A percentile compares a stretch with the other conserved stretches of the same genome.
These are phyloP conservation scores for Zopfochytrium polystomum DNA, from an alignment of 371 early-diverging fungal genomes.

Conservation along the genomic window DNA sequence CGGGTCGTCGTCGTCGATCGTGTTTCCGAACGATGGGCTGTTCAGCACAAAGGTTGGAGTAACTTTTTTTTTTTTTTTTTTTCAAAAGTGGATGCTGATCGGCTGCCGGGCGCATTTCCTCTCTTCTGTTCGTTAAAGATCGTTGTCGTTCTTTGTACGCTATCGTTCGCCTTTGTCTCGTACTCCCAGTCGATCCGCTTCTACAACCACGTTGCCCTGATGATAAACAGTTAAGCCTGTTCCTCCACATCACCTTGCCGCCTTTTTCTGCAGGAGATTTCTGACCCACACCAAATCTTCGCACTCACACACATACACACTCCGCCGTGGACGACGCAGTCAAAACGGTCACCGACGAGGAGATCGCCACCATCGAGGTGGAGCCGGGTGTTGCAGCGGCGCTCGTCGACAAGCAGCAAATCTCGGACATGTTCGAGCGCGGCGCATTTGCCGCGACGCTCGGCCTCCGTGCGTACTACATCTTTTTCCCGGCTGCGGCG, in stretches of 20 bases:
- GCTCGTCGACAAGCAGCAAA: neutral
- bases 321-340: neutral
- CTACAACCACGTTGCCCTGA: constrained; percentile 26
- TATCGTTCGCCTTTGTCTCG: constrained; percentile 21
- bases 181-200: constrained; percentile 28
- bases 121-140: too few species aligned
- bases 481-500: too few species aligned
- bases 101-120: too few species aligned
- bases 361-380: neutral
- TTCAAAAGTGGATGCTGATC: too few species aligned
- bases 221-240: constrained; percentile 11
- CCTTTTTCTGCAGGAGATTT: neutral
- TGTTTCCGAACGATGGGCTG: neutral
- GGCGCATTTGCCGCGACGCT: constrained; percentile 19
- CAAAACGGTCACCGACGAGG: neutral
- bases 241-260: neutral
- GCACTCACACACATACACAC: neutral
- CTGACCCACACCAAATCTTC: too few species aligned
- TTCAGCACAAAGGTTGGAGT: neutral
- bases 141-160: constrained; percentile 2
- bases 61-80: neutral
- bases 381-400: neutral
- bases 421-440: constrained; percentile 21
- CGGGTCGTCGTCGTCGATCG: neutral
- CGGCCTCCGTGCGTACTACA: constrained; percentile 26